Base-by-base conservation (phyloP, 176 grass and related monocot genomes). In the Poa annua region DNA sequence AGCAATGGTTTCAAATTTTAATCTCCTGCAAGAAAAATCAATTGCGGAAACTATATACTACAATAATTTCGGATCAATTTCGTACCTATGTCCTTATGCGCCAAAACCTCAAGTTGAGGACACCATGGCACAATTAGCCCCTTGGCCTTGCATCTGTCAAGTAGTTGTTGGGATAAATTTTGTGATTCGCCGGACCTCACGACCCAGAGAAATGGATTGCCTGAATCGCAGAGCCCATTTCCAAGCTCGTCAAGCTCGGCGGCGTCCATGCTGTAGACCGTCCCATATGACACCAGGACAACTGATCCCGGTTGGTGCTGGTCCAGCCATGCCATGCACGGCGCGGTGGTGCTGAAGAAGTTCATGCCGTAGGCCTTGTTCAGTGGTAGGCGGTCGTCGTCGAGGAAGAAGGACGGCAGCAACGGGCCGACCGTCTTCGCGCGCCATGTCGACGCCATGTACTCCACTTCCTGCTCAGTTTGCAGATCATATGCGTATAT, bases 371-470 rank as follows among this genome's bases (percentile, higher is more conserved):
- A 83, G 11, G 8, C 3, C 53, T 71, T 82, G 69, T 93, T 84
- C 0, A 13, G 39, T 0, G 85, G 88, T 3, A 79, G 47, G 5
- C 88, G 79, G 36, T 17, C 35, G 32, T 80, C 77, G 17, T 81
- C 85, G 0, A 90, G 68, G 62, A 77, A 86, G 12, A 25, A 39
- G 1, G 88, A 90, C 0, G 85, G 88, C 25, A 90, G 7, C 0
- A 74, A 80, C 1, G 88, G 91, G 13, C 91, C 88, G 2, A 93
- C 44, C 2, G 74, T 85, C 75, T 88, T 93, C 0, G 78, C 85
- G 0, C 74, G 51, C 68, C 91, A 90, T 24, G 10, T 85, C 0
- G 20, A 50, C 3, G 47, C 62, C 91, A 90, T 65, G 69, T 90
- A 85, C 0, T 72, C 76, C 1, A 81, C 55, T 62, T 89, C 90